Base-by-base conservation (phyloP, 352 stramenopile genomes). In the Globisporangium spinosum region DNA sequence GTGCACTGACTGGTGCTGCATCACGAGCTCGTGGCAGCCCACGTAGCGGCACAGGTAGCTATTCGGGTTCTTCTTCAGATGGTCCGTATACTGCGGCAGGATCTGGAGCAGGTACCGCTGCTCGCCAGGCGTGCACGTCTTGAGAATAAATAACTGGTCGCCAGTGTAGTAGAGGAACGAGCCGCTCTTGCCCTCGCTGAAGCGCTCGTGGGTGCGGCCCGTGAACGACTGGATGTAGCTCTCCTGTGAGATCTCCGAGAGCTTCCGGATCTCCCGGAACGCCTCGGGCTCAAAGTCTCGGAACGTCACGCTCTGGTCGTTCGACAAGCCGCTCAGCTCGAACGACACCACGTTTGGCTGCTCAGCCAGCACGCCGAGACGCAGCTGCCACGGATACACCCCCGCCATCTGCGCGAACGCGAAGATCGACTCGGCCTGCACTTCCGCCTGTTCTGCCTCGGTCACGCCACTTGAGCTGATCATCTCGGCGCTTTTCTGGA, bases 121-220 rank as follows among this genome's bases (percentile, higher is more conserved):
- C 68, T 97, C 89, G 5, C 70, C 85, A 35, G 85, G 78, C 6
- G 89, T 94, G 62, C 85, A 95, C 20, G 89, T 97, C 78, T 97
- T 97, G 66, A 97, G 77, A 32, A 97, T 96, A 65, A 93, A 97
- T 56, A 83, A 78, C 65, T 95, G 86, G 64, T 97, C 89, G 47
- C 87, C 86, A 2, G 89, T 95, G 77, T 94, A 97, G 64, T 96
- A 97, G 45, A 97, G 77, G 64, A 96, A 97, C 9, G 89, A 92
- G 12, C 89, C 89, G 58, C 85, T 94, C 76, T 97, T 97, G 70
- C 89, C 89, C 75, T 95, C 87, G 45, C 85, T 95, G 65, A 95
- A 96, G n/a, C 87, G 80, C 64, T 97, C 89, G 38, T 89, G 86
- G 4, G 89, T 94, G 49, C 85, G 87, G 0, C 83, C 87, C 1